Base-by-base conservation (phyloP, 441 rosid species). In the Lepidium campestre region DNA sequence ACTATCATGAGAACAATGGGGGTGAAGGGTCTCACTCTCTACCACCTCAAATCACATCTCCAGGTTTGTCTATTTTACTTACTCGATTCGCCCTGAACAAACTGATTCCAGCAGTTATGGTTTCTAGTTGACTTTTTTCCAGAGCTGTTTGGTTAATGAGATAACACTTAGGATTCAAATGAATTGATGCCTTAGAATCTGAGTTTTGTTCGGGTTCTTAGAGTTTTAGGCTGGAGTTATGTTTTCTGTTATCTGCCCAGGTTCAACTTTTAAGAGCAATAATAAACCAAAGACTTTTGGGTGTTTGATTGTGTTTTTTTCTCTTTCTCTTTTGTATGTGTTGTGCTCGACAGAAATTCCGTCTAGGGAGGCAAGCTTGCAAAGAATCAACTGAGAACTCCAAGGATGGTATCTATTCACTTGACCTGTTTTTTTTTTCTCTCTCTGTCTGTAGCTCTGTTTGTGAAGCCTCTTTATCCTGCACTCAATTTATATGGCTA, bases 1-100 rank as follows among this genome's bases (percentile, higher is more conserved):
- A 88, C 96, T 46, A 85, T 92, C 22, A 82, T 90, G 98, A 85
- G 93, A 77, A 84, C 90, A 36, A 92, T 92, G 98, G 97, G 97
- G 49, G 98, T 92, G 62, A 90, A 90, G 67, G 97, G 98, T 54
- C 98, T 92, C 25, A 92, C 98, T 12, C 91, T 92, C 58, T 92
- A 92, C 85, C 98, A 92, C 77, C 79, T 92, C 80, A 92, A 92
- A 73, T 92, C 98, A 64, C 97, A 92, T 77, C 88, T 92, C 75
- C 98, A 92, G 98, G 98, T 92, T 70, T 74, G 42, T 56, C 17
- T 68, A 5, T 39, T 11, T 45, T 6, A 13, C 41, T 47, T 25
- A 13, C 22, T 44, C 6, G 7, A 4, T 52, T 44, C 44, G 13
- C 13, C 42, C 7, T 42, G 15, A 18, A 10, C 27, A 5, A 62